Base-by-base conservation (phyloP, 305 asterid genomes). In the Fraxinus albicans region DNA sequence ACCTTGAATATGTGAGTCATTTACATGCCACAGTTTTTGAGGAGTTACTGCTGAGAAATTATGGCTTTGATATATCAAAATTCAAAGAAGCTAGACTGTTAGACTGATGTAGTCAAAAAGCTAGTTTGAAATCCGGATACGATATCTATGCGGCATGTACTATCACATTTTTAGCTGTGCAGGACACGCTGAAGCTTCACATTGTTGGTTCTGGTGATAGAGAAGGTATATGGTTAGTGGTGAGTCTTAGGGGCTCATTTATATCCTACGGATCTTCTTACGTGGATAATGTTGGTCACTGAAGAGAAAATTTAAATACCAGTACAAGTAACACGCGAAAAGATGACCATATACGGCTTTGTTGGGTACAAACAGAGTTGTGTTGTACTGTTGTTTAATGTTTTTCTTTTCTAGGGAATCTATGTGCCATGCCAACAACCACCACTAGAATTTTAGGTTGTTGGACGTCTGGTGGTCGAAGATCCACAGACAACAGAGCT, bases 61-160 rank as follows among this genome's bases (percentile, higher is more conserved):
- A 19, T 17, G 47, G 72, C 44, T n/a, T 12, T n/a, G 50, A 29
- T 42, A 29, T 8, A 19, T 72, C 17, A 27, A 38, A 40, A 29
- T 58, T 17, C 60, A 69, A 70, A 58, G 80, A 73, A 80, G 38
- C 80, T 79, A 79, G 80, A 72, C 60, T 83, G 73, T 79, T 67
- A 74, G 34, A 60, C 60, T 67, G 76, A 12, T 29, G 73, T 79
- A 1, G 40, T 53, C 2, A 73, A 65, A 82, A 27, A 50, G 67
- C 76, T 44, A 63, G 21, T 33, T 6, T 21, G 35, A 10, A 67
- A 35, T 27, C 4, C 13, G n/a, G 42, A 23, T 29, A 21, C 31
- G 76, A 76, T 76, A 42, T 10, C 3, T 2, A 21, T 8, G 23
- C 63, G 76, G 31, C 13, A 13, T 63, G 69, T 58, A 74, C 58